Conservation (phyloP, 179 eudicot species). For the Spinacia oleracea region DNA sequence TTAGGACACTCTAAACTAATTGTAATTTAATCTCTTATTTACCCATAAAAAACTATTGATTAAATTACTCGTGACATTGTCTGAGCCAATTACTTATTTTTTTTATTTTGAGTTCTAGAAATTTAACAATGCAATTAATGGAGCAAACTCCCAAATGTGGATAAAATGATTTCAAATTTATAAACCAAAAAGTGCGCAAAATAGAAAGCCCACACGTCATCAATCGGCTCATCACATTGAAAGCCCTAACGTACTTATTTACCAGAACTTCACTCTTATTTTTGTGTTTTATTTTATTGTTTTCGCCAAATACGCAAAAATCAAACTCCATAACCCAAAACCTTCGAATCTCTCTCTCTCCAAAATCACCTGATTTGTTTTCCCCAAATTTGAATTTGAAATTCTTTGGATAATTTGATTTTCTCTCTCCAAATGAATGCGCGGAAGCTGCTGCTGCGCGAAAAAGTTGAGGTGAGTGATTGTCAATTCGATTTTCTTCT, state of each 20-base stretch:
- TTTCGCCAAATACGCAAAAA: constrained; percentile 6
- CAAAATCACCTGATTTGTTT: not conserved
- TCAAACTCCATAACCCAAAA: constrained; percentile 1
- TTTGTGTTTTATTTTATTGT: not conserved
- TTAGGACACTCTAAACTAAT: no score
- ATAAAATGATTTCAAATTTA: no score
- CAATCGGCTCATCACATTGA: not conserved
- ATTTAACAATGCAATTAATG: no score
- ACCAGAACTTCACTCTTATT: not conserved
- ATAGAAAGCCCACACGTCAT: not conserved
- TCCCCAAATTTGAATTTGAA: not conserved
- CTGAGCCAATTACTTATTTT: no score
- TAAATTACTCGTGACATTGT: no score
- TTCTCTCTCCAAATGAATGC: not conserved
- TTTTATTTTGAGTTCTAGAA: no score
- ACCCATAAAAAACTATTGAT: no score
- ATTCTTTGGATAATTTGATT: not conserved
- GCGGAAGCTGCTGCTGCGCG: constrained; percentile 24
- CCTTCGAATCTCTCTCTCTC: constrained; percentile 7
- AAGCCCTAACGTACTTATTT: constrained; percentile 6
- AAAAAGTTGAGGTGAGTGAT: constrained; percentile 41
- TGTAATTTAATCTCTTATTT: no score
- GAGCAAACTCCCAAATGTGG: no score
- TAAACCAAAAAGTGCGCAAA: no score
- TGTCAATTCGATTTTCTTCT: no score